Evolutionary conservation across 192 early-diverging fungal genomes (phyloP).

Genomic region (Diversispora epigaea): DNA sequence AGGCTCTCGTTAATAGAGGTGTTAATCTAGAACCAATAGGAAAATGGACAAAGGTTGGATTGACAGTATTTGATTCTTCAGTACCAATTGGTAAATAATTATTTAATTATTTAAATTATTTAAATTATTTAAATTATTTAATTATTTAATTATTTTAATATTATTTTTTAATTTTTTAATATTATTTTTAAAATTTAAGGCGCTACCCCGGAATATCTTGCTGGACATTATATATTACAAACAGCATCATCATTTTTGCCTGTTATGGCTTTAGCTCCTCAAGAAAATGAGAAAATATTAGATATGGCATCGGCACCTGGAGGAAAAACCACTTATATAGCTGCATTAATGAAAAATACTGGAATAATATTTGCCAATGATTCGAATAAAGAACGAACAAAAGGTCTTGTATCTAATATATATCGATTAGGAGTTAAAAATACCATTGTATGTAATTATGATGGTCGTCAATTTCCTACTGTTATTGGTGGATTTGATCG

Average conservation of each 20-base stretch:
- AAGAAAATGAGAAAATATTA: constrained; percentile 89
- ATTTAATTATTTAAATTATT: no score
- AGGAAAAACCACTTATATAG: constrained; percentile 96
- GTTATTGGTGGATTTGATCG: constrained; percentile 98
- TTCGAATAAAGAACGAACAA: constrained; percentile 89
- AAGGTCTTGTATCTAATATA: constrained; percentile 88
- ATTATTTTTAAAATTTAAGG: constrained; percentile 46
- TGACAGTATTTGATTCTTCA: constrained; percentile 93
- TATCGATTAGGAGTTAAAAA: constrained; percentile 88
- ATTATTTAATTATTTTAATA: no score
- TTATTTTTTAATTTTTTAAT: no score
- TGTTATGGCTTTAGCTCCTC: constrained; percentile 92
- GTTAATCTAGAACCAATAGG: constrained; percentile 98
- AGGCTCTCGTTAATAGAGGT: constrained; percentile 87
- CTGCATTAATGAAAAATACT: constrained; percentile 96
- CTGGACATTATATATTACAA: constrained; percentile 99
- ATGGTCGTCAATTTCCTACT: constrained; percentile 95
- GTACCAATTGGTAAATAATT: constrained; percentile 75
- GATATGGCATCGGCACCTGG: constrained; percentile 99
- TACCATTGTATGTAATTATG: constrained; percentile 91
- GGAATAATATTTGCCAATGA: constrained; percentile 97
- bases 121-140: no score
- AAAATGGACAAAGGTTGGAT: constrained; percentile 97
- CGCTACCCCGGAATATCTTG: constrained; percentile 98
- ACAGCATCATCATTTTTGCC: constrained; percentile 97